Evolutionary conservation across 2,329 filamentous ascomycete genomes (phyloP), one percentile per base, ranked within the genome.

Genomic region (Zasmidium citrigriseum): DNA sequence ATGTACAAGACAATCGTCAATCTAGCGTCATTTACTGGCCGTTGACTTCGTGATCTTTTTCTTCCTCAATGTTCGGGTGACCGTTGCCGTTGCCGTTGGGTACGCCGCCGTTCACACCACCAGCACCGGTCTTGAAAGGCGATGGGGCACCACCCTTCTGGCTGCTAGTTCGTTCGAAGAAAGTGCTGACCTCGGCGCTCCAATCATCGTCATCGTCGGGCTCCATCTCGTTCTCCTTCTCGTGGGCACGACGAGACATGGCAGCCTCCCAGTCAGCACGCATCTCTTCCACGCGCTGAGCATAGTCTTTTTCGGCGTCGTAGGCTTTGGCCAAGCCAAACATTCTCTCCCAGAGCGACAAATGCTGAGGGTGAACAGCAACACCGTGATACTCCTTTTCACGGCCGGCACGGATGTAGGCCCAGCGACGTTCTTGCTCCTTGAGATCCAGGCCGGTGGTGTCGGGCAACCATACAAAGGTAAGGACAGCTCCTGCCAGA

Each of bases 381-480:
- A 96, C 88, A 65, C 93, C 93, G 77, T 96, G 93, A 80, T 98
- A 98, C 50, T 97, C 91, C 25, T 86, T 62, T 66, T 87, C 88
- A 60, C 86, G 86, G 61, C 91, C 92, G 2, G 85, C 81, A 59
- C 91, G 88, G 73, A 98, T 91, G 77, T 89, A 97, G 57, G 82
- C 78, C 93, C 93, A 98, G 70, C 93, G 88, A 64, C 93, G 90
- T 78, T 98, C 93, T 78, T 97, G 93, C 77, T 98, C 93, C 82
- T 96, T 96, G 63, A 98, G 86, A 73, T 98, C 93, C 41, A 98
- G 89, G 57, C 93, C 93, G 10, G 93, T 97, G 68, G 93, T 98
- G 74, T 98, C 93, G n/a, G 93, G 93, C 27, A 98, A 87, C 83
- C 91, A 98, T 68, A 96, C 65, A 66, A 80, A 87, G 46, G 93